These are phyloP conservation scores for Filobasidium uniguttulatum DNA, from an alignment of 1,284 basidiomycete genomes.

Conservation along the genomic window DNA sequence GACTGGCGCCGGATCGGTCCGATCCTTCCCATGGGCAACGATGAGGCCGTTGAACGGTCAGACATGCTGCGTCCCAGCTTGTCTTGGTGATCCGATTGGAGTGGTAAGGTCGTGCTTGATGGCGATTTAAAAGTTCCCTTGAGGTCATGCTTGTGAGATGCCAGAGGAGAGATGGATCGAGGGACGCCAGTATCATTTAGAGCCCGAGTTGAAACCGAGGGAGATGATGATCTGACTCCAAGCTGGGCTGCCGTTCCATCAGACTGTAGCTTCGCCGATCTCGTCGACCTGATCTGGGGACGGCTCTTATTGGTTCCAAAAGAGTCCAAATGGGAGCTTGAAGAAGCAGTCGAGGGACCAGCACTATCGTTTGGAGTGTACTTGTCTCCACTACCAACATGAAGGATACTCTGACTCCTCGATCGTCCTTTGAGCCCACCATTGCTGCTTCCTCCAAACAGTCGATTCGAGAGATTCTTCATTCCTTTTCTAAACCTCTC, in stretches of 20 bases:
- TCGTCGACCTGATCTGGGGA: too few species aligned
- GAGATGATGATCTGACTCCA: too few species aligned
- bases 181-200: too few species aligned
- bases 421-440: slow-evolving; percentile 15
- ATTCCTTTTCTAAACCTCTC: slow-evolving; percentile 29
- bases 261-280: too few species aligned
- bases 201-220: too few species aligned
- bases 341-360: too few species aligned
- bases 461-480: slow-evolving; percentile 25
- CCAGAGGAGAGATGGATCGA: too few species aligned
- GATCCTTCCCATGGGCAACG: slow-evolving; percentile 12
- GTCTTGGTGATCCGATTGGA: slow-evolving; percentile 4
- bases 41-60: slow-evolving; percentile 11
- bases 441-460: slow-evolving; percentile 16
- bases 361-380: too few species aligned
- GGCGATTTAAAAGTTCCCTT: slow-evolving; percentile 12
- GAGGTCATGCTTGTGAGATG: too few species aligned
- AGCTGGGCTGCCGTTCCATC: too few species aligned
- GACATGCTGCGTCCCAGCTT: slow-evolving; percentile 12
- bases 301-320: too few species aligned
- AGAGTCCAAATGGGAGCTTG: too few species aligned
- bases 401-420: slow-evolving; percentile 24
- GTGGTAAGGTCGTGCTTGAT: slow-evolving; percentile 2
- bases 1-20: slow-evolving; percentile 17
- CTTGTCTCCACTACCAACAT: slow-evolving; percentile 13